Evolutionary conservation across 2,329 filamentous ascomycete genomes (phyloP).

Genomic region (Botrytis paeoniae): DNA sequence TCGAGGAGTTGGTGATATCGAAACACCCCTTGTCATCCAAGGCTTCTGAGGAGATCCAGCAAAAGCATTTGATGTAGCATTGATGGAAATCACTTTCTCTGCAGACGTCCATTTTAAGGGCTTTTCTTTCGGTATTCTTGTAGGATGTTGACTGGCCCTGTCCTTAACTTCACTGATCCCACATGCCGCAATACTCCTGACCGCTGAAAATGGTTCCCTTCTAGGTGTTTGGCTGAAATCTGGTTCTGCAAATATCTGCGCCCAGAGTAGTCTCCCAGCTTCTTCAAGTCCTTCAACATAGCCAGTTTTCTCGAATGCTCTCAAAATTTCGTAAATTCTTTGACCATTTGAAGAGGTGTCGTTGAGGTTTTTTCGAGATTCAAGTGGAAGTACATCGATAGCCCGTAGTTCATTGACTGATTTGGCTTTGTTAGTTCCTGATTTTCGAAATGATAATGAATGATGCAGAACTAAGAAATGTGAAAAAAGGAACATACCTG

Average conservation of each 20-base stretch:
- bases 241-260: neutral
- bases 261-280: conserved; percentile 22
- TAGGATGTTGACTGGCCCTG: too few species aligned
- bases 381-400: conserved; percentile 8
- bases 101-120: neutral
- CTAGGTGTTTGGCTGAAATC: neutral
- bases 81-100: neutral
- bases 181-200: neutral
- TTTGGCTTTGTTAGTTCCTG: neutral
- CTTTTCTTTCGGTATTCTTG: neutral
- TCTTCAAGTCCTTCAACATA: conserved; percentile 21
- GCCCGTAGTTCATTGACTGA: conserved; percentile 16
- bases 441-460: neutral
- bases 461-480: neutral
- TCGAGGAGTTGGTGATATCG: neutral
- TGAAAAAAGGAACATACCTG: neutral
- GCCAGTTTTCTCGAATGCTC: conserved; percentile 9
- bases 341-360: conserved; percentile 17
- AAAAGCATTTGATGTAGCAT: neutral
- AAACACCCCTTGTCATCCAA: neutral
- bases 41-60: neutral
- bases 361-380: neutral
- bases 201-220: neutral
- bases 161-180: neutral
- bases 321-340: conserved; percentile 17